Conservation (phyloP, 139 green algal genomes). For the Desmodesmus armatus region DNA sequence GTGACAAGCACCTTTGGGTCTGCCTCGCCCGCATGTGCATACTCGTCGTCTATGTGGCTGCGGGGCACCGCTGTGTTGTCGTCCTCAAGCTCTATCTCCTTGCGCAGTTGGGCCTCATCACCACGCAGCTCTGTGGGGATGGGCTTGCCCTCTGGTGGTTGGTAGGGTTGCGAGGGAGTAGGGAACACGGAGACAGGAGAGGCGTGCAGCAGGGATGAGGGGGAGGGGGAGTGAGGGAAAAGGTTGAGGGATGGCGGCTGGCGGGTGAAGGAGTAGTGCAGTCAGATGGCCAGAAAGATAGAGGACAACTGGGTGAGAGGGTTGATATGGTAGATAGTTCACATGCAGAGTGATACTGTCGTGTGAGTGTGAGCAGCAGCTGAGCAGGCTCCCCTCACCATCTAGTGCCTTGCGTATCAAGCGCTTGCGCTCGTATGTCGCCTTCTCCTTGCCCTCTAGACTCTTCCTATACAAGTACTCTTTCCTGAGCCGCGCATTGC, state of each 20-base stretch:
- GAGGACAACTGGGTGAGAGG: no score
- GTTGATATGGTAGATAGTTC: no score
- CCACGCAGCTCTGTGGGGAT: constrained; percentile 93
- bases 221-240: neutral
- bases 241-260: no score
- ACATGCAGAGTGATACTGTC: no score
- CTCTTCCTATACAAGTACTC: constrained; percentile 98
- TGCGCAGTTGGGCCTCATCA: constrained; percentile 83
- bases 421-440: constrained; percentile 95
- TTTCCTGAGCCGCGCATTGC: constrained; percentile 89
- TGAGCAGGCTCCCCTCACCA: constrained; percentile 59
- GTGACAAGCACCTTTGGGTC: constrained; percentile 97
- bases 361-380: no score
- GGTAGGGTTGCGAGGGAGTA: neutral
- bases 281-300: no score
- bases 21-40: constrained; percentile 85
- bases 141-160: constrained; percentile 93
- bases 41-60: constrained; percentile 98
- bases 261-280: no score
- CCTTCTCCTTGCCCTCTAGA: constrained; percentile 94
- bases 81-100: constrained; percentile 94
- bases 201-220: neutral
- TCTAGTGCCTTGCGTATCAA: constrained; percentile 89
- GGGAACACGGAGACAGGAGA: neutral
- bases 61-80: constrained; percentile 93